Conservation (phyloP, 768 basidiomycete species). For the Bullera alba region DNA sequence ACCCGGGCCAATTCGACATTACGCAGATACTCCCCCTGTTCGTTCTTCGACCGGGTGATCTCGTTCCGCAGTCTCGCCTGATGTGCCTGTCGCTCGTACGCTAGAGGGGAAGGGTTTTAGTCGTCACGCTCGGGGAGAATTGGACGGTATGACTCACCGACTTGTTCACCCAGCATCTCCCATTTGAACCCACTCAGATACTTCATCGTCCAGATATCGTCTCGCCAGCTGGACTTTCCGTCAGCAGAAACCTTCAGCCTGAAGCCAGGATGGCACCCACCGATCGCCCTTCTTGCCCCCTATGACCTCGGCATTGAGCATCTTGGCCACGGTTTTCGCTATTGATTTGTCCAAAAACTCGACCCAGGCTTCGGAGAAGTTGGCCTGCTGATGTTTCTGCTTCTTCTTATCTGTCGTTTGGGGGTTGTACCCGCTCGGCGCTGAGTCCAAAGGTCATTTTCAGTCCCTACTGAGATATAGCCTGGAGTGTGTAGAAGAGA, state of each 20-base stretch:
- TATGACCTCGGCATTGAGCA: constrained; percentile 93
- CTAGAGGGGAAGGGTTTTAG: constrained; percentile 49
- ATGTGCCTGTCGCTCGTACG: constrained; percentile 85
- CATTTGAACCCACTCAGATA: constrained; percentile 97
- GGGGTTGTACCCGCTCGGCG: constrained; percentile 49
- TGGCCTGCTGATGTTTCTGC: constrained; percentile 78
- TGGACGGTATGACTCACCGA: constrained; percentile 59
- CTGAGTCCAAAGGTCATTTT: constrained; percentile 49
- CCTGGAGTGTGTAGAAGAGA: background rate
- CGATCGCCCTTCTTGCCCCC: constrained; percentile 52
- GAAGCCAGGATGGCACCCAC: constrained; percentile 3
- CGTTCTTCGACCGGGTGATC: constrained; percentile 73
- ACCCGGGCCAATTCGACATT: constrained; percentile 90
- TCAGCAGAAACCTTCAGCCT: background rate
- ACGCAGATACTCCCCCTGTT: constrained; percentile 85
- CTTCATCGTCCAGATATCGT: constrained; percentile 99
- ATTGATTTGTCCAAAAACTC: constrained; percentile 93
- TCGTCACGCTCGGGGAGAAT: background rate
- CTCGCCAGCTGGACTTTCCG: constrained; percentile 76
- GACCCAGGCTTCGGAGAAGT: constrained; percentile 96
- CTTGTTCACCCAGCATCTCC: constrained; percentile 97
- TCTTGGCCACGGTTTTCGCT: constrained; percentile 79
- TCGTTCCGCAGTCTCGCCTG: constrained; percentile 84
- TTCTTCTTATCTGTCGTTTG: constrained; percentile 48
- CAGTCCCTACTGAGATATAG: background rate